A percentile compares a stretch with the other conserved stretches of the same genome.
Conservation (phyloP, 108 stramenopile species). For the Pseudonitzschia pungens region DNA sequence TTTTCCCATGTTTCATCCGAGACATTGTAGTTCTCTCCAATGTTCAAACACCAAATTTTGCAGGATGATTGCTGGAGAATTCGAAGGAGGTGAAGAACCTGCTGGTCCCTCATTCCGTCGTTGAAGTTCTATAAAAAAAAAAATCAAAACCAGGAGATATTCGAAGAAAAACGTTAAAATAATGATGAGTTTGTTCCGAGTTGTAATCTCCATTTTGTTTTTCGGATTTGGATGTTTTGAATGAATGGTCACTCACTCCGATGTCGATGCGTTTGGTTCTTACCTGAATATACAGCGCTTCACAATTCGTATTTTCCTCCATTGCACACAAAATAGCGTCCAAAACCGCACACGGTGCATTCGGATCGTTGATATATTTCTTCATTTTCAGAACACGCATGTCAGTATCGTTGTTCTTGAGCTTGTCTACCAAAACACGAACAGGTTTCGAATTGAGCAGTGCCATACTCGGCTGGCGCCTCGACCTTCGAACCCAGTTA, state of each 20-base stretch:
- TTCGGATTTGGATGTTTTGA: background rate
- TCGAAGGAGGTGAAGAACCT: constrained; percentile 79
- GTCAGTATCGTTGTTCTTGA: constrained; percentile 72
- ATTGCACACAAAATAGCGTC: constrained; percentile 86
- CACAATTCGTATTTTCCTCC: constrained; percentile 87
- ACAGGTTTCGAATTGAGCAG: constrained; percentile 61
- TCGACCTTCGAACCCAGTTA: constrained; percentile 80
- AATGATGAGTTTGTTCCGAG: background rate
- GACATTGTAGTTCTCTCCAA: constrained; percentile 93
- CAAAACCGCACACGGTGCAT: constrained; percentile 77
- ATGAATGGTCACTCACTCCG: too few relatives aligned
- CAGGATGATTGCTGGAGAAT: constrained; percentile 77
- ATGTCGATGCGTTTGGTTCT: background rate
- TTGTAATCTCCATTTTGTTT: background rate
- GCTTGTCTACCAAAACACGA: constrained; percentile 65
- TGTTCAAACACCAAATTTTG: constrained; percentile 90
- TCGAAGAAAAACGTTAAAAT: background rate
- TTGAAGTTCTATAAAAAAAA: constrained; percentile 76
- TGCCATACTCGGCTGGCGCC: constrained; percentile 72
- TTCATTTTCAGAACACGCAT: constrained; percentile 93
- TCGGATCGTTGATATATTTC: constrained; percentile 82
- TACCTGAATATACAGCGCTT: constrained; percentile 92
- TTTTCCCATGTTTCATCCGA: constrained; percentile 72
- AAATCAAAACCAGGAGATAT: background rate
- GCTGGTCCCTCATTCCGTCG: constrained; percentile 83